Evolutionary conservation across 495 filamentous ascomycete genomes (phyloP).

Genomic region (Hapsidospora chrysogenum): DNA sequence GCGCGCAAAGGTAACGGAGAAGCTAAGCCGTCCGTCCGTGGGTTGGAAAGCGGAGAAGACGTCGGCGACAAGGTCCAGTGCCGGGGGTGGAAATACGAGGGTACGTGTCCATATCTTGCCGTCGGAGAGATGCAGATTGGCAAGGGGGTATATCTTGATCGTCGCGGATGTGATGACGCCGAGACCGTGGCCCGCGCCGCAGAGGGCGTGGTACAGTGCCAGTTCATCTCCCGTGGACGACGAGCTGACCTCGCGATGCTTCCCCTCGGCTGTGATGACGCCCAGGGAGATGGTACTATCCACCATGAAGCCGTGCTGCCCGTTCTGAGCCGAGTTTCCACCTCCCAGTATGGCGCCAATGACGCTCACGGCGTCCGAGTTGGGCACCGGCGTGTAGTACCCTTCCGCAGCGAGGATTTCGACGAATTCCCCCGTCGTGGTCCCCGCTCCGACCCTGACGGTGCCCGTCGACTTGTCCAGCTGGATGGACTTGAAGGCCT

Average conservation of each 20-base stretch:
- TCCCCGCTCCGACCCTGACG: conserved; percentile 14
- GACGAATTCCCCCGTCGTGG: conserved; percentile 9
- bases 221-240: conserved; percentile 9
- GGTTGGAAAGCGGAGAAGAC: conserved; percentile 1
- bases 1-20: conserved; percentile 4
- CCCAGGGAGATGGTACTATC: conserved; percentile 17
- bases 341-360: conserved; percentile 18
- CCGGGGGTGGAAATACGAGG: conserved; percentile 3
- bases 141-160: conserved; percentile 29
- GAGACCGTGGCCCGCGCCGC: conserved; percentile 18
- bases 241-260: conserved; percentile 6
- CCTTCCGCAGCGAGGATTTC: conserved; percentile 13
- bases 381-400: conserved; percentile 5
- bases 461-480: conserved; percentile 10
- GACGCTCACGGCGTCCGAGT: conserved; percentile 11
- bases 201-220: conserved; percentile 19
- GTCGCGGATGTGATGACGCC: conserved; percentile 33
- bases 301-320: conserved; percentile 16
- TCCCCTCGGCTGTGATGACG: conserved; percentile 16
- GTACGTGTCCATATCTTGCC: conserved; percentile 4
- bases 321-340: conserved; percentile 15
- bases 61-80: conserved; percentile 3
- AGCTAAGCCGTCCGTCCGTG: not conserved
- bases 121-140: conserved; percentile 3
- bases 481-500: conserved; percentile 8